Evolutionary conservation across 2,329 filamentous ascomycete genomes (phyloP), one percentile per base, ranked within the genome.

Genomic region (Fusarium sp.): DNA sequence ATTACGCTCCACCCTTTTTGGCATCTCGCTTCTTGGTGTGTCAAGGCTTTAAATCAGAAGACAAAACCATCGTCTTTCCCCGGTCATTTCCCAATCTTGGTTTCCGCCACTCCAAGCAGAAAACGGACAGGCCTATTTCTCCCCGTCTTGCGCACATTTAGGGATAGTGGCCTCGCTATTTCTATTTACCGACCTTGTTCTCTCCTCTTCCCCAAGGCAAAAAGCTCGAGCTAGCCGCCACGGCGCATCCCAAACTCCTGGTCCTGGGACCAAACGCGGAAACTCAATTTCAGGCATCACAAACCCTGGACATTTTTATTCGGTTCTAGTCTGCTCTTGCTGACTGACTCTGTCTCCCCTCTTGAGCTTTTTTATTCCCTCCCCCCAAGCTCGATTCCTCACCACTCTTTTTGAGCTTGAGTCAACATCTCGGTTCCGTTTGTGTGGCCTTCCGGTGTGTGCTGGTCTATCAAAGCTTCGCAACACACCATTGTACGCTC

Each of bases 271-370:
- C 64, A 52, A 60, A 67, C 57, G 64, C 60, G 55, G 61, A 71
- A 74, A 73, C 65, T 73, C 68, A 74, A 72, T 70, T 69, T 72
- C 69, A 59, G 71, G 67, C 69, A 69, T 72, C 69, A 49, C 52
- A 70, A 62, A 59, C 65, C 67, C 60, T 47, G 47, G 65, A 40
- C 60, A 53, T 54, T 23, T 52, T 70, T 61, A 50, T 70, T 70
- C 37, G 62, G 67, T 64, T 57, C 57, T 70, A 67, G 51, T 57
- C 52, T 57, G 47, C 51, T 60, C 52, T 38, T 15, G 49, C 49
- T 44, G 53, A 38, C 60, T 51, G 62, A 50, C 53, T 65, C 45
- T 61, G 40, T 40, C 57, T 58, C 52, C 45, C 52, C 60, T 58
- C 61, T 57, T 37, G 50, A 61, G 45, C 60, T 53, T 46, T 57